Evolutionary conservation across 305 asterid species (phyloP).

Genomic region (Fraxinus albicans): DNA sequence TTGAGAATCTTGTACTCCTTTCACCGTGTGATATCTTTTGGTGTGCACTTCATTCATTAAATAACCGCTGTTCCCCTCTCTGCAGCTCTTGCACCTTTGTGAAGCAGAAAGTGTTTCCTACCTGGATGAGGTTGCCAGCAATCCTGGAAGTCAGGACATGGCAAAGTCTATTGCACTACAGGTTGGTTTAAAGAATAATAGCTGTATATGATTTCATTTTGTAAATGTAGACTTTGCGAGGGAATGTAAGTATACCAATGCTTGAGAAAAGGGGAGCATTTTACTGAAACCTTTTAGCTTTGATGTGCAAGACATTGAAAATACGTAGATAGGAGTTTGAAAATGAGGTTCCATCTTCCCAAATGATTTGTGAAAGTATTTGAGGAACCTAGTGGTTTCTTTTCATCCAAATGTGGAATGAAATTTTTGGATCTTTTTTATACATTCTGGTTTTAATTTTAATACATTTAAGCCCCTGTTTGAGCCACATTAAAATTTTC

Average conservation of each 20-base stretch:
- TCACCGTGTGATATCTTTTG: slow-evolving; percentile 10
- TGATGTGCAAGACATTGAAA: slow-evolving; percentile 12
- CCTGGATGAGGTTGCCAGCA: slow-evolving; percentile 94
- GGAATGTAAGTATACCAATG: slow-evolving; percentile 2
- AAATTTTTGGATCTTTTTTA: background rate
- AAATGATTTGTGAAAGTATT: background rate
- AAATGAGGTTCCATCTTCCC: background rate
- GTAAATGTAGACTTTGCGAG: slow-evolving; percentile 10
- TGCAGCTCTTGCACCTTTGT: slow-evolving; percentile 93
- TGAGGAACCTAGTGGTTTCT: background rate
- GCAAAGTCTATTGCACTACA: slow-evolving; percentile 76
- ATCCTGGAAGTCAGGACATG: slow-evolving; percentile 58
- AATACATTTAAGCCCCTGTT: background rate
- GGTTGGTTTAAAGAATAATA: slow-evolving; percentile 46
- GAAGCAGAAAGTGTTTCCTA: slow-evolving; percentile 92
- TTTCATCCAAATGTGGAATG: background rate
- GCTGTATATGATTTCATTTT: slow-evolving; percentile 15
- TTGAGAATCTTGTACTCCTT: slow-evolving; percentile 12
- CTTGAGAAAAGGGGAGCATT: slow-evolving; percentile 16
- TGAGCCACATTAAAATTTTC: no score
- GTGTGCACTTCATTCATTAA: slow-evolving; percentile 15
- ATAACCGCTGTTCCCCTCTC: slow-evolving; percentile 22
- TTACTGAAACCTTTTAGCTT: slow-evolving; percentile 4
- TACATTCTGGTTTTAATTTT: background rate
- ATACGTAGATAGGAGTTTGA: background rate